Evolutionary conservation across 2,329 filamentous ascomycete species (phyloP), one percentile per base, ranked within the genome.

Genomic region (Akanthomyces dipterigenus): DNA sequence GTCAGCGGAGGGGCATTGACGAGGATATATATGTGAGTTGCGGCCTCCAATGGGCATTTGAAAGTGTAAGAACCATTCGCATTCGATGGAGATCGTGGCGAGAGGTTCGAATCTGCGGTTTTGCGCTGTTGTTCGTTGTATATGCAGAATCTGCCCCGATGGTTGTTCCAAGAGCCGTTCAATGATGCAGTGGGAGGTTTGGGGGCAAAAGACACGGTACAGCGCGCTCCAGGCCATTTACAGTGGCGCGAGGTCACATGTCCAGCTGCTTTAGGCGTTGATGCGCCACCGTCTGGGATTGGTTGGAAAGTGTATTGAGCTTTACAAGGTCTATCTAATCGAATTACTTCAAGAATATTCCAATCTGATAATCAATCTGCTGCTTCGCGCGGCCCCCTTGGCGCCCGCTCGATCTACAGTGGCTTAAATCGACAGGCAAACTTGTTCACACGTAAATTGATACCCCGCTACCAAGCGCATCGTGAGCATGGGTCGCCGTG

Each of bases 191-290:
- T 66, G 64, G 65, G 67, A 66, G 65, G 40, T 50, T 42, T 46
- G 43, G 48, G 36, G 38, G 26, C 3, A 22, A 46, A 54, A 49
- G 55, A 64, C 64, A 65, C 68, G 67, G 63, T 65, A 60, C 63
- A 55, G 48, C 66, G 65, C 67, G 67, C 43, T 49, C 28, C 40
- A 57, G 58, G 63, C 61, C 40, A 63, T 66, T 62, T 45, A 43
- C 55, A 51, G 24, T 55, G 65, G 71, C 71, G 70, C 71, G 71
- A 66, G 64, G 63, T 73, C 71, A 73, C 70, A 66, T 73, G 71
- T 14, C 14, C 49, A 51, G 46, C 50, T 18, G 20, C 34, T 42
- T n/a, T 7, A 18, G 34, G 40, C 7, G 38, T 42, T 24, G 31
- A 55, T 38, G 26, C 36, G 36, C 36, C 36, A 38, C 36, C 31